phyloP scores from a whole-genome alignment of 2,329 filamentous ascomycete species.

The Pleomassaria siparia region DNA sequence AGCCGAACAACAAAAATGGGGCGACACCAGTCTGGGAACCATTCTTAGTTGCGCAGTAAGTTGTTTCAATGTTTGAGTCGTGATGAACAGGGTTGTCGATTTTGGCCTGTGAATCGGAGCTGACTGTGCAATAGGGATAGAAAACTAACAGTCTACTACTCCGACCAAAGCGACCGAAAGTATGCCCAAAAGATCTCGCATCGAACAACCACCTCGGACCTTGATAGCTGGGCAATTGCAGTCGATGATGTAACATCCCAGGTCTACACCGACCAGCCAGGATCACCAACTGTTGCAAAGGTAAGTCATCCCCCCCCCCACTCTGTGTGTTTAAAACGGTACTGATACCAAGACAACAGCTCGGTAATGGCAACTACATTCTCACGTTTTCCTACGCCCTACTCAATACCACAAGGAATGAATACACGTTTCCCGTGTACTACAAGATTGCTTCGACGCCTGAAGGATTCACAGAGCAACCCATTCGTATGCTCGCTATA shows the following conservation, averaged over 20 bases:
- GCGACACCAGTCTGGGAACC: slow-evolving; percentile 17
- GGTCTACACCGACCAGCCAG: slow-evolving; percentile 11
- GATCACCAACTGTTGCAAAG: slow-evolving; percentile 16
- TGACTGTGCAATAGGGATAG: slow-evolving; percentile 8
- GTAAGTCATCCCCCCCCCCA: slow-evolving; percentile 5
- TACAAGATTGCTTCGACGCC: slow-evolving; percentile 18
- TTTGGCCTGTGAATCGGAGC: neutral
- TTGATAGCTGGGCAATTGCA: slow-evolving; percentile 16
- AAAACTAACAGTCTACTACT: slow-evolving; percentile 21
- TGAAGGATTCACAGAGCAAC: slow-evolving; percentile 15
- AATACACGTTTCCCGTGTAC: slow-evolving; percentile 14
- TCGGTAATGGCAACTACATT: slow-evolving; percentile 21
- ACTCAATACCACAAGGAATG: slow-evolving; percentile 2
- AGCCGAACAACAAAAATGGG: slow-evolving; percentile 14
- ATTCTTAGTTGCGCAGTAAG: slow-evolving; percentile 18
- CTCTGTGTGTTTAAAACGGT: no score
- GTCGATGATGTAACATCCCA: slow-evolving; percentile 16
- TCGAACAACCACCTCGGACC: slow-evolving; percentile 14
- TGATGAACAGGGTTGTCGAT: no score
- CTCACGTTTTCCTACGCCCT: slow-evolving; percentile 15
- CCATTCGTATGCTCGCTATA: slow-evolving; percentile 8
- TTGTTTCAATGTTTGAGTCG: neutral
- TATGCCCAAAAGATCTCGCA: slow-evolving; percentile 23
- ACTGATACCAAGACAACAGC: slow-evolving; percentile 5
- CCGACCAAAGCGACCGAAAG: slow-evolving; percentile 16